Percentiles rank a stretch among this genome's conserved stretches.
These are phyloP conservation scores for Xylona heveae DNA, from an alignment of 495 filamentous ascomycete species.

Conservation along the genomic window DNA sequence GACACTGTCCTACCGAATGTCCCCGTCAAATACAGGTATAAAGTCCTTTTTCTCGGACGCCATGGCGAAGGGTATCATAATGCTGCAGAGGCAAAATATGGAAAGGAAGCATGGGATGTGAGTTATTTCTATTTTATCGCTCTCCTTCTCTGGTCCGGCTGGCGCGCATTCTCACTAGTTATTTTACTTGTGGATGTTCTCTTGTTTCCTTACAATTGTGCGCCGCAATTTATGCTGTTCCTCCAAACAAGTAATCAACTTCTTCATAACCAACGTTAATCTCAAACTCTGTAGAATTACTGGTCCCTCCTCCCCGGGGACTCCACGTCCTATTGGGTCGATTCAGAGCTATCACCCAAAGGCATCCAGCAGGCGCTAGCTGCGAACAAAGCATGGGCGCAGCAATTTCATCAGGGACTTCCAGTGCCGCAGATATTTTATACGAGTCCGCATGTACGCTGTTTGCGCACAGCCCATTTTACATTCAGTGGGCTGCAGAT, in stretches of 20 bases:
- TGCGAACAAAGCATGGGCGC: slow-evolving; percentile 42
- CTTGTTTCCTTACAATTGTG: no score
- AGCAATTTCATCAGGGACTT: slow-evolving; percentile 25
- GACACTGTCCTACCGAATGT: no score
- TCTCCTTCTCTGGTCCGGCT: no score
- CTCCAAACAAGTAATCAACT: neutral
- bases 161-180: no score
- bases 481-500: slow-evolving; percentile 35
- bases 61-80: slow-evolving; percentile 57
- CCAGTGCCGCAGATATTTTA: slow-evolving; percentile 46
- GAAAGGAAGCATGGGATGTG: slow-evolving; percentile 46
- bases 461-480: slow-evolving; percentile 38
- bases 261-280: slow-evolving; percentile 1
- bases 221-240: no score
- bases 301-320: slow-evolving; percentile 54
- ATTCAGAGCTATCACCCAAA: slow-evolving; percentile 39
- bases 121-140: slow-evolving; percentile 10
- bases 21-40: slow-evolving; percentile 32
- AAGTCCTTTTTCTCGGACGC: slow-evolving; percentile 45
- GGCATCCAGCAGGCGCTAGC: slow-evolving; percentile 40
- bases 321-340: slow-evolving; percentile 39
- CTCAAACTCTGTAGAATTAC: slow-evolving; percentile 35
- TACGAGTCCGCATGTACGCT: slow-evolving; percentile 45
- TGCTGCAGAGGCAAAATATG: slow-evolving; percentile 40
- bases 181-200: no score